Conservation (phyloP, 2,329 filamentous ascomycete genomes). For the Microsporum ferrugineum region DNA sequence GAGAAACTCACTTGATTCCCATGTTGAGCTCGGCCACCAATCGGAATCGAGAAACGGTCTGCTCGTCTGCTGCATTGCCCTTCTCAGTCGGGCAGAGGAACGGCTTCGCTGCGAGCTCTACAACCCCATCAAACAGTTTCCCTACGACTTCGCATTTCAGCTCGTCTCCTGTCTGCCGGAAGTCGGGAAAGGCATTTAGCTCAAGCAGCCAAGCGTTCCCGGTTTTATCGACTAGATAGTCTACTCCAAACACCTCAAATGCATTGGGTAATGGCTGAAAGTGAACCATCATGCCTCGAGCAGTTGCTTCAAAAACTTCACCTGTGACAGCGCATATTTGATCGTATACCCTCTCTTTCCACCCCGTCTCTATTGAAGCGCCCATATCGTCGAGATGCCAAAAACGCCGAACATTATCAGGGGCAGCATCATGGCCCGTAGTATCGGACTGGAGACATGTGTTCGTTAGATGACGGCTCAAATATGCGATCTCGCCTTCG, state of each 20-base stretch:
- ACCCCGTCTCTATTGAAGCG: slow-evolving; percentile 23
- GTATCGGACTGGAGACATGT: slow-evolving; percentile 68
- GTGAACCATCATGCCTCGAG: slow-evolving; percentile 71
- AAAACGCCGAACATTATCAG: slow-evolving; percentile 61
- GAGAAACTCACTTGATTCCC: slow-evolving; percentile 22
- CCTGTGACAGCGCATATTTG: slow-evolving; percentile 66
- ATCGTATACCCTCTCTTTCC: slow-evolving; percentile 52
- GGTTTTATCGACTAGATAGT: slow-evolving; percentile 66
- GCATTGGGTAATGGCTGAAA: slow-evolving; percentile 82
- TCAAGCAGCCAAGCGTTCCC: slow-evolving; percentile 68
- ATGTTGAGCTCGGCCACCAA: slow-evolving; percentile 33
- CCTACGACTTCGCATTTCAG: slow-evolving; percentile 56
- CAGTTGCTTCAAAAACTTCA: slow-evolving; percentile 77
- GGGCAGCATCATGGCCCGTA: slow-evolving; percentile 33
- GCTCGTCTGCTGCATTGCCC: slow-evolving; percentile 12
- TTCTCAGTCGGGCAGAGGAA: slow-evolving; percentile 48
- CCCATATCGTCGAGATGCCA: slow-evolving; percentile 49
- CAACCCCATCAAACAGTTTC: slow-evolving; percentile 63
- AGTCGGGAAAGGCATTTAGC: slow-evolving; percentile 93
- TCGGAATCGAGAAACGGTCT: slow-evolving; percentile 19
- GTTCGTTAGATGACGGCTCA: slow-evolving; percentile 80
- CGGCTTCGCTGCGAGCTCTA: slow-evolving; percentile 53
- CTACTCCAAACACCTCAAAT: slow-evolving; percentile 85
- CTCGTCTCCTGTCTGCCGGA: slow-evolving; percentile 74
- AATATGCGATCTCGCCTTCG: slow-evolving; percentile 30